Percentiles rank a stretch among this genome's conserved stretches.
Conservation (phyloP, 495 filamentous ascomycete genomes). For the Arthonia radiata region DNA sequence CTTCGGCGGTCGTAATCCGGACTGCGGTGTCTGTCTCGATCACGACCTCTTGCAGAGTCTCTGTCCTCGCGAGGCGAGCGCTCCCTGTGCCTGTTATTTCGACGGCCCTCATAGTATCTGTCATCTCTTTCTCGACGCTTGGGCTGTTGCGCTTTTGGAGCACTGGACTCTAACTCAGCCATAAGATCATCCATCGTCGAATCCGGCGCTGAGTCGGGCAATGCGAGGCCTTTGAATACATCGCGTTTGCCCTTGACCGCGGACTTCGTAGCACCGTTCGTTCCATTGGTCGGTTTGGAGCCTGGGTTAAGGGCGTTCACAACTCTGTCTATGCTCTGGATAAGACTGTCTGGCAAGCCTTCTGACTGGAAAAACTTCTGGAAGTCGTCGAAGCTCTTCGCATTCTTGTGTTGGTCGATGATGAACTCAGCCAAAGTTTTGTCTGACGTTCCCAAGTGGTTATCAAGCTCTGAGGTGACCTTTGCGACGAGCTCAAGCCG, state of each 20-base stretch:
- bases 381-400: constrained; percentile 39
- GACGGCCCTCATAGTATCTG: too few relatives aligned
- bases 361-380: constrained; percentile 42
- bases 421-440: constrained; percentile 91
- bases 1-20: too few relatives aligned
- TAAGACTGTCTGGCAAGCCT: constrained; percentile 67
- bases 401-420: constrained; percentile 70
- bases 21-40: too few relatives aligned
- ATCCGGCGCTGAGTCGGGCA: constrained; percentile 51
- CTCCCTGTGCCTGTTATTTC: too few relatives aligned
- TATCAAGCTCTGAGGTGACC: constrained; percentile 80
- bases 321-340: constrained; percentile 75
- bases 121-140: constrained; percentile 14
- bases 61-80: too few relatives aligned
- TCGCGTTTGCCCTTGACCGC: constrained; percentile 21
- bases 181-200: constrained; percentile 83
- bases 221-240: constrained; percentile 69
- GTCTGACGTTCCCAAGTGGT: constrained; percentile 78
- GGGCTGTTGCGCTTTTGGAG: constrained; percentile 33
- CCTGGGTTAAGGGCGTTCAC: constrained; percentile 79
- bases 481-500: constrained; percentile 81
- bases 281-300: constrained; percentile 24
- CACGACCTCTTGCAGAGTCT: too few relatives aligned
- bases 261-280: constrained; percentile 14
- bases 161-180: constrained; percentile 67